phyloP scores from a whole-genome alignment of 2,329 filamentous ascomycete species.

The Sporothrix schenckii region DNA sequence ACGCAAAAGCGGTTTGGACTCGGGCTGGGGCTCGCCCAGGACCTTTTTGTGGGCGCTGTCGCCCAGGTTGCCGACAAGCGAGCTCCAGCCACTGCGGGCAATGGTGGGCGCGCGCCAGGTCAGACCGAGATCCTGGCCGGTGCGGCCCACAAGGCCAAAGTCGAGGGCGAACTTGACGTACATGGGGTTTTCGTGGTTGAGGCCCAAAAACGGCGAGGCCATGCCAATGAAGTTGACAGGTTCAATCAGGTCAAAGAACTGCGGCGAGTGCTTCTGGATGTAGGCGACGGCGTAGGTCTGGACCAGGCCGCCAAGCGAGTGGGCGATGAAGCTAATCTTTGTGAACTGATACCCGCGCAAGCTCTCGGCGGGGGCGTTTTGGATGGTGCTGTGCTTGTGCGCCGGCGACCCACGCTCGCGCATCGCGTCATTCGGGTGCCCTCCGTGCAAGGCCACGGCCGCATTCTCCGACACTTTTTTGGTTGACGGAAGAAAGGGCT shows the following conservation, averaged over 20 bases:
- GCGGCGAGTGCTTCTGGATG: constrained; percentile 91
- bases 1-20: constrained; percentile 83
- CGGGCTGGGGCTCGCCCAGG: constrained; percentile 65
- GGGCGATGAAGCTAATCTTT: constrained; percentile 92
- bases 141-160: constrained; percentile 93
- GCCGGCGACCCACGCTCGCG: constrained; percentile 37
- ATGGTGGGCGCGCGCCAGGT: constrained; percentile 91
- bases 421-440: background rate
- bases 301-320: constrained; percentile 85
- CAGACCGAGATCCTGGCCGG: constrained; percentile 89
- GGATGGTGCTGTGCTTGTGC: constrained; percentile 57
- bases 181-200: constrained; percentile 96
- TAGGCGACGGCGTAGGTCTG: constrained; percentile 96
- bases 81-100: constrained; percentile 83
- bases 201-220: constrained; percentile 82
- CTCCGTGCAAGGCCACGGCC: constrained; percentile 41
- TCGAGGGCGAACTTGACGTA: constrained; percentile 97
- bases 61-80: constrained; percentile 79
- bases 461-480: constrained; percentile 55
- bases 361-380: constrained; percentile 42
- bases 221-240: constrained; percentile 90
- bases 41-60: constrained; percentile 65
- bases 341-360: constrained; percentile 76
- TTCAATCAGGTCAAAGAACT: constrained; percentile 83
- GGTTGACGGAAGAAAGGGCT: constrained; percentile 74